Evolutionary conservation across 805 yeast genomes (phyloP), one percentile per base, ranked within the genome.

Genomic region (Kodamaea jinghongensis): DNA sequence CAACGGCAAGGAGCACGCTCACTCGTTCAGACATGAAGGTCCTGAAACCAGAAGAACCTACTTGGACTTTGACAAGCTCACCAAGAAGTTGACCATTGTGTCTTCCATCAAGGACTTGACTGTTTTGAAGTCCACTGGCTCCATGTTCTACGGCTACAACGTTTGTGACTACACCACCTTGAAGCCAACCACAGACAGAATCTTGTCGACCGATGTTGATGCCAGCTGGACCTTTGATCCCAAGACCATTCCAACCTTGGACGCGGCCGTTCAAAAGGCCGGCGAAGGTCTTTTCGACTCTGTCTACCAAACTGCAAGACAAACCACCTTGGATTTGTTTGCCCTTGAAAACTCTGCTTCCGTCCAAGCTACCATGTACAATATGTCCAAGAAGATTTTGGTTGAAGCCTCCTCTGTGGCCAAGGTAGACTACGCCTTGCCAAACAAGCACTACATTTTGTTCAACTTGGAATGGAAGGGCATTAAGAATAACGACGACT

Each of bases 341-440:
- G 96, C 96, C 12, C 61, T 75, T 36, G 96, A 90, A 64, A 79
- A 86, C 63, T 86, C 96, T 7, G 79, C 96, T n/a, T 85, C 95
- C 17, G 97, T 90, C 34, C 97, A 90, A 70, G 96, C 96, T 33
- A 90, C 96, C 43, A 91, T 90, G 96, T 90, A 78, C 73, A 86
- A 88, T 74, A 90, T 90, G 93, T 75, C 86, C 28, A 73, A 79
- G 48, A 79, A 77, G 47, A 86, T 90, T 48, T 74, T 90, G 57
- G 70, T 67, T 36, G 56, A 54, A 37, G 83, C 78, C 41, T 71
- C 80, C 2, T 70, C 70, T 44, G 71, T 90, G 41, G 75, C 70
- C 46, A 71, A 71, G 31, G 96, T 89, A 26, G 63, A 82, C 38
- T 89, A 86, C 63, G 67, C 76, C 31, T 76, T 90, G 56, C 97